Base-by-base conservation (phyloP, 2,329 filamentous ascomycete species). In the Fusarium aywerte region DNA sequence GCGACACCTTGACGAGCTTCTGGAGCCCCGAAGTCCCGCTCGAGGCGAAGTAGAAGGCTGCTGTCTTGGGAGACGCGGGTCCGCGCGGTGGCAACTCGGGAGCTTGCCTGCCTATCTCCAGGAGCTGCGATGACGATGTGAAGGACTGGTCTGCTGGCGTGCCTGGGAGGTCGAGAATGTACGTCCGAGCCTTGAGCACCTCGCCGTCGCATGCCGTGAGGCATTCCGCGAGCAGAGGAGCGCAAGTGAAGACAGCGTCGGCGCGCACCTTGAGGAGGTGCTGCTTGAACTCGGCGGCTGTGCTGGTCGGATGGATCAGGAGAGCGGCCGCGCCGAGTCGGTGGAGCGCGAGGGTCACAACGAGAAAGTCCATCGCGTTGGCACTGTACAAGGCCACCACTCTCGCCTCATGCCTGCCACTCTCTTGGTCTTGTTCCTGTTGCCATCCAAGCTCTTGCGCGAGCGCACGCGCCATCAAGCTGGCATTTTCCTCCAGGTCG, bases 381-480 rank as follows among this genome's bases (percentile, higher is more conserved):
- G 47, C 47, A 50, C 47, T 50, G 25, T 50, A 50, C 47, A 50
- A 50, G 35, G 47, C 47, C 47, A 50, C 47, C 47, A 50, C 47
- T 50, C 47, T 50, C 35, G 35, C 35, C 47, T 50, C 13, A 40
- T 40, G 35, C 35, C 25, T 40, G 35, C 35, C 18, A 50, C 47
- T 50, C 47, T 50, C 47, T 50, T 50, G 35, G 47, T 50, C 47
- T 40, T 39, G 47, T 50, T 40, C 47, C 35, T 50, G 47, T 50
- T 50, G 47, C 47, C 47, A 50, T 50, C 47, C 47, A 50, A 50
- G 47, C 35, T 50, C 35, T 50, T 50, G 47, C 47, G 47, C 47
- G 25, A 50, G 35, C 18, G 47, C 47, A 50, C 47, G 35, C 47
- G 47, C 47, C 47, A 50, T 50, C 35, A 50, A 40, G 35, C 47